A percentile compares a stretch with the other conserved stretches of the same genome.
phyloP scores from a whole-genome alignment of 768 basidiomycete species.

The Trametes cinnabarina region DNA sequence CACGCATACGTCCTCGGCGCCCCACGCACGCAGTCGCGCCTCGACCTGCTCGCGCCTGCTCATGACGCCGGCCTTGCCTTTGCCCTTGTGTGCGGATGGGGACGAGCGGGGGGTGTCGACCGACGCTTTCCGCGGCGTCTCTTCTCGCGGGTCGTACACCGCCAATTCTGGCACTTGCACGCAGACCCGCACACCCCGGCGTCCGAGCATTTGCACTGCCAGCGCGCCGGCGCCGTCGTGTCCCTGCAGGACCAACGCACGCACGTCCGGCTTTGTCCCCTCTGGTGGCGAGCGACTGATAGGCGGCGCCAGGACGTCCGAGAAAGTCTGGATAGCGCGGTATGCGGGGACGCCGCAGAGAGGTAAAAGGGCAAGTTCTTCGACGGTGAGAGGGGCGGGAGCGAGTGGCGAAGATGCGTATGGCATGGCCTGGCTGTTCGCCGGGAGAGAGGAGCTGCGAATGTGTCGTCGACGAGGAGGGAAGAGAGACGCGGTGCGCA shows the following conservation, averaged over 20 bases:
- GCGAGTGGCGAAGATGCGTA: constrained; percentile 20
- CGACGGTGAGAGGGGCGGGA: constrained; percentile 43
- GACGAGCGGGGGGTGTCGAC: neutral
- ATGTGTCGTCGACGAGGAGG: constrained; percentile 27
- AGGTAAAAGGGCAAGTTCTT: constrained; percentile 80
- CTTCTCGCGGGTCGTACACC: constrained; percentile 27
- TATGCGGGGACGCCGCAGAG: constrained; percentile 79
- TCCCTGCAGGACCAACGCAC: constrained; percentile 63
- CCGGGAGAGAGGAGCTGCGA: constrained; percentile 27
- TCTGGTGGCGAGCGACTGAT: constrained; percentile 3
- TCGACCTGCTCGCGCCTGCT: constrained; percentile 36
- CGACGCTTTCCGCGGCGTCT: neutral
- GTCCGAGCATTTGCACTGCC: constrained; percentile 72
- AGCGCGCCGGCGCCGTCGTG: constrained; percentile 77
- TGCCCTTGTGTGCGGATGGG: constrained; percentile 36
- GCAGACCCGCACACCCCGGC: constrained; percentile 68
- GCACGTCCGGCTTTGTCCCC: constrained; percentile 20
- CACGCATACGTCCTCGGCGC: constrained; percentile 76
- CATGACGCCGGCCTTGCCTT: constrained; percentile 35
- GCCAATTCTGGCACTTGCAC: constrained; percentile 57
- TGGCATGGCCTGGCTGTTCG: constrained; percentile 13
- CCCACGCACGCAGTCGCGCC: constrained; percentile 57
- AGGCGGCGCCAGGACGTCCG: constrained; percentile 43
- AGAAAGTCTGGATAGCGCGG: constrained; percentile 72
- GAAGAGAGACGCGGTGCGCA: constrained; percentile 32